These are phyloP conservation scores for Aspergillus fumigatiaffinis DNA, from an alignment of 2,329 filamentous ascomycete species.

Conservation along the genomic window DNA sequence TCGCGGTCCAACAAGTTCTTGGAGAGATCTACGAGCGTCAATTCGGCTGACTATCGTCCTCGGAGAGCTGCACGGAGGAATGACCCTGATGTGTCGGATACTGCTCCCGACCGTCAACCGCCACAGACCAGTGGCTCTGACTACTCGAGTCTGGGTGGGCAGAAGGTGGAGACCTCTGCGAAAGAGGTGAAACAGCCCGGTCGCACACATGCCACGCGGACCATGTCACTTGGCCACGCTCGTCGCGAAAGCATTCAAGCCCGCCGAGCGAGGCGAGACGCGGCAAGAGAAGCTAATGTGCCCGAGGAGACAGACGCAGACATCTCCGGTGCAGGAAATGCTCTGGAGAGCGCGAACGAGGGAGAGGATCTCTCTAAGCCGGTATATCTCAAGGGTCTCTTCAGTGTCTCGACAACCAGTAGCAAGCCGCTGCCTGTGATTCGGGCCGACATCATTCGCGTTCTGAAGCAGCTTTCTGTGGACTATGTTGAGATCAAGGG, in stretches of 20 bases:
- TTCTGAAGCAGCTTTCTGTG: constrained; percentile 82
- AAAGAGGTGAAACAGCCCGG: constrained; percentile 53
- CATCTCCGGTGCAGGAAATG: constrained; percentile 54
- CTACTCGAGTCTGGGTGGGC: constrained; percentile 56
- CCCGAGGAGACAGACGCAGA: constrained; percentile 89
- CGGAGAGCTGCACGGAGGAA: constrained; percentile 57
- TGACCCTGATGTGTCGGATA: constrained; percentile 51
- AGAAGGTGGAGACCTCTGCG: constrained; percentile 41
- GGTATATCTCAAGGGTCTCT: constrained; percentile 91
- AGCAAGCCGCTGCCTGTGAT: constrained; percentile 85
- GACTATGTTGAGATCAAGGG: constrained; percentile 89
- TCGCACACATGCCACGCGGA: constrained; percentile 64
- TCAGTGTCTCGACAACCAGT: constrained; percentile 95
- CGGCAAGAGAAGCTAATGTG: constrained; percentile 69
- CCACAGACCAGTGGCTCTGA: constrained; percentile 77
- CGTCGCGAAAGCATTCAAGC: constrained; percentile 90
- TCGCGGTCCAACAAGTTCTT: constrained; percentile 65
- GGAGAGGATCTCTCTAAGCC: constrained; percentile 79
- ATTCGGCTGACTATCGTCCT: constrained; percentile 72
- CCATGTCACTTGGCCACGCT: constrained; percentile 85
- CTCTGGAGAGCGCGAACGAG: constrained; percentile 46
- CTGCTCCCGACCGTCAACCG: constrained; percentile 56
- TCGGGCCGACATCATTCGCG: constrained; percentile 82
- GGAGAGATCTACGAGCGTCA: constrained; percentile 86
- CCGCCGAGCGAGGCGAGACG: constrained; percentile 69